Evolutionary conservation across 495 filamentous ascomycete genomes (phyloP).

Genomic region (Daldinia bambusicola): DNA sequence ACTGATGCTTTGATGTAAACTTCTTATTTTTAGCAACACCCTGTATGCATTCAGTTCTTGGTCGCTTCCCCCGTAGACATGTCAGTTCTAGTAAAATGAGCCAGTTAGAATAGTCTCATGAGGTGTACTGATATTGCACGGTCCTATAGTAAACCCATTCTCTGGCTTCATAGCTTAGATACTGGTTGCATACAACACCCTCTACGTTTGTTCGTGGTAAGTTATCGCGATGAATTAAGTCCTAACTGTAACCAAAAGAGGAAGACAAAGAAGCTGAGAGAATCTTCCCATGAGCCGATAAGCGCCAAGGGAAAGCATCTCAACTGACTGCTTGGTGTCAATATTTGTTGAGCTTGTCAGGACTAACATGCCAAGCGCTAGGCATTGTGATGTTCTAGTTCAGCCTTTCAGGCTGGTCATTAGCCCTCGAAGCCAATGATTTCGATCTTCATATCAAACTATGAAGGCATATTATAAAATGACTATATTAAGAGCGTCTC

Average conservation of each 20-base stretch:
- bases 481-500: too few species aligned
- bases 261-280: too few species aligned
- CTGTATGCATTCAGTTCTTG: neutral
- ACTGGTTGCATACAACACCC: neutral
- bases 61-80: neutral
- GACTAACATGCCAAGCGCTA: neutral
- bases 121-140: neutral
- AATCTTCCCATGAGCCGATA: neutral
- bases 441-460: too few species aligned
- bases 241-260: too few species aligned
- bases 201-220: too few species aligned
- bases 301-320: neutral
- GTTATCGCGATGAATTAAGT: too few species aligned
- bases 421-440: too few species aligned
- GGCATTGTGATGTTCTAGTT: too few species aligned
- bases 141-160: neutral
- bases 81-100: neutral
- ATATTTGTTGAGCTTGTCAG: neutral
- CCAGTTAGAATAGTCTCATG: neutral
- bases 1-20: neutral
- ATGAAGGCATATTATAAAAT: too few species aligned
- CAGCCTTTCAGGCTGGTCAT: too few species aligned
- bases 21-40: slow-evolving; percentile 10
- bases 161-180: neutral
- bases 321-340: neutral